A percentile compares a stretch with the other conserved stretches of the same genome.
phyloP scores from a whole-genome alignment of 169 alveolate species.

The Cryptosporidium sp. region DNA sequence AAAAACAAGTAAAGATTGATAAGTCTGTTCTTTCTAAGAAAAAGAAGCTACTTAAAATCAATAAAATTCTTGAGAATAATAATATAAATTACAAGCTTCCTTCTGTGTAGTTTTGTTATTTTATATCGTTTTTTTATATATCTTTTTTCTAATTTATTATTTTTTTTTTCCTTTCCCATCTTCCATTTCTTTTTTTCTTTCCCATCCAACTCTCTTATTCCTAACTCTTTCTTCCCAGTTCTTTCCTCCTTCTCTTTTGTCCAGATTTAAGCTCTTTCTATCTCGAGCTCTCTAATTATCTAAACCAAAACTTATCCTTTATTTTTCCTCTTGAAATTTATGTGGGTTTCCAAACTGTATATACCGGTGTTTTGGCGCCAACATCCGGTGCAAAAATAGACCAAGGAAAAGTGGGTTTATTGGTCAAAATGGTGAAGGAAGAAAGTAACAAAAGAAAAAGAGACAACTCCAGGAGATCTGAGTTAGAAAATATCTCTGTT shows the following conservation, averaged over 20 bases:
- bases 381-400: background rate
- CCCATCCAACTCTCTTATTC: background rate
- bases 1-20: background rate
- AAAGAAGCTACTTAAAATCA: constrained; percentile 46
- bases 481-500: background rate
- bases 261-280: background rate
- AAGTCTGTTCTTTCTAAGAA: background rate
- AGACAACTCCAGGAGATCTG: background rate
- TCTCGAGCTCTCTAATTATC: no score
- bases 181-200: no score
- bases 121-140: background rate
- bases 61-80: background rate
- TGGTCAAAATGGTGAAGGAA: constrained; percentile 1
- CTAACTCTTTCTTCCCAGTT: background rate
- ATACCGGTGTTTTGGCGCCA: constrained; percentile 3
- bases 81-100: constrained; percentile 30
- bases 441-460: background rate
- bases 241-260: background rate
- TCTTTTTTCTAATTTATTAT: background rate
- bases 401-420: background rate
- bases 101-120: background rate
- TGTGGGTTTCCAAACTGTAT: background rate
- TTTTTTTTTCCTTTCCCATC: background rate
- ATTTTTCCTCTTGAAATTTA: background rate
- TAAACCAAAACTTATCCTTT: background rate